phyloP scores from a whole-genome alignment of 495 filamentous ascomycete genomes.

The Lentithecium fluviatile region DNA sequence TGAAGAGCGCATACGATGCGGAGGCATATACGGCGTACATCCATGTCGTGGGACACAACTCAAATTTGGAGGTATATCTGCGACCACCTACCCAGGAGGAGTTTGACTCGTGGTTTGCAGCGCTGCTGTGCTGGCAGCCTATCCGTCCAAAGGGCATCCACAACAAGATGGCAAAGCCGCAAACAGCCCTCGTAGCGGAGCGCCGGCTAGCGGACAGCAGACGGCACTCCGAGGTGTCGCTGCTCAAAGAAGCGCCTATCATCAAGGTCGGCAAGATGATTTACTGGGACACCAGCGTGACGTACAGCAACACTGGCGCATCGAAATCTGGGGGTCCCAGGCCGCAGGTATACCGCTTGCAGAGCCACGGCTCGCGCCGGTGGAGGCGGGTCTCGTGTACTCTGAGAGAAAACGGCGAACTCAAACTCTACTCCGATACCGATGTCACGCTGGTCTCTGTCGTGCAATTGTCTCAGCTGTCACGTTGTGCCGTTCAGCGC shows the following conservation, averaged over 20 bases:
- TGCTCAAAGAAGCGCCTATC: slow-evolving; percentile 76
- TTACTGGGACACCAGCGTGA: slow-evolving; percentile 73
- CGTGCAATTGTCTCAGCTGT: slow-evolving; percentile 86
- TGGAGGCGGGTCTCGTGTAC: slow-evolving; percentile 93
- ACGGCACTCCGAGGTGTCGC: slow-evolving; percentile 60
- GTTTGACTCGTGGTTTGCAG: slow-evolving; percentile 88
- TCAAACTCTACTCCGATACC: slow-evolving; percentile 83
- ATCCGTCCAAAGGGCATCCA: slow-evolving; percentile 71
- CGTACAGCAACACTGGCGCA: slow-evolving; percentile 52
- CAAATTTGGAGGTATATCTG: slow-evolving; percentile 68
- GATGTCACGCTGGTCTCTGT: slow-evolving; percentile 74
- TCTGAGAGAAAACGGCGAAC: slow-evolving; percentile 89
- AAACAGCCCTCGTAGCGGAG: slow-evolving; percentile 49
- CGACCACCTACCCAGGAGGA: slow-evolving; percentile 72
- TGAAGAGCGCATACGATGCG: slow-evolving; percentile 56
- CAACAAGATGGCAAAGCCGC: slow-evolving; percentile 71
- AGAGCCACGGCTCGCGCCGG: slow-evolving; percentile 55
- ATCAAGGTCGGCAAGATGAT: slow-evolving; percentile 97
- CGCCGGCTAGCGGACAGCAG: slow-evolving; percentile 52
- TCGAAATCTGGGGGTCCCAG: slow-evolving; percentile 35
- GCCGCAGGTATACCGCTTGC: slow-evolving; percentile 55
- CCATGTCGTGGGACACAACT: slow-evolving; percentile 70
- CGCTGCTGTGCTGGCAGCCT: slow-evolving; percentile 91
- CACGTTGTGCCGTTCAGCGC: slow-evolving; percentile 83
- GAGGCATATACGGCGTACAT: slow-evolving; percentile 71